These are phyloP conservation scores for Scutellaria minor DNA, from an alignment of 257 asterid genomes.

Conservation along the genomic window DNA sequence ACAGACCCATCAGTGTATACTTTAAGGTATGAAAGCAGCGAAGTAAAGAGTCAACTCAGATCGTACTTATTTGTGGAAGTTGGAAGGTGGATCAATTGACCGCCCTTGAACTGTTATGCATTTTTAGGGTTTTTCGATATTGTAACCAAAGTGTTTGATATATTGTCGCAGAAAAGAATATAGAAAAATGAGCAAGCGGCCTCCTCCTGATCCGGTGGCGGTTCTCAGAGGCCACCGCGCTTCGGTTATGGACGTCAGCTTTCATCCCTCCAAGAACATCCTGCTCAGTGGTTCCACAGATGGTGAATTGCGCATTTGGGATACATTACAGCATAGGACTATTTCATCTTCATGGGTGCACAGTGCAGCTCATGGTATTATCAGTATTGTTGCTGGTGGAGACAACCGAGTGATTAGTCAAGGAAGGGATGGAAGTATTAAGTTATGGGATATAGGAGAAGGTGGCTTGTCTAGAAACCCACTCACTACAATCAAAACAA, in stretches of 20 bases:
- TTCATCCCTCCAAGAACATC: slow-evolving; percentile 70
- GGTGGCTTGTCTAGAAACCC: slow-evolving; percentile 76
- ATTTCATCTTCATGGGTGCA: slow-evolving; percentile 88
- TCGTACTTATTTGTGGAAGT: neutral
- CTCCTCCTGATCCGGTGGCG: slow-evolving; percentile 89
- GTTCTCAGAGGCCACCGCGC: slow-evolving; percentile 97
- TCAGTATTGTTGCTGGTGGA: slow-evolving; percentile 63
- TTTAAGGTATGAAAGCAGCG: no score
- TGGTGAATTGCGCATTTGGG: slow-evolving; percentile 94
- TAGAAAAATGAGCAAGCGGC: slow-evolving; percentile 68
- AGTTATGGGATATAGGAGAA: slow-evolving; percentile 84
- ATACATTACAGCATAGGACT: slow-evolving; percentile 74
- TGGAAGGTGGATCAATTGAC: neutral
- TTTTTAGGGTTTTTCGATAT: neutral
- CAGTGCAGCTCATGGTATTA: slow-evolving; percentile 89
- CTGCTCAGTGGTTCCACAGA: slow-evolving; percentile 82
- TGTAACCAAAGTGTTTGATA: slow-evolving; percentile 47
- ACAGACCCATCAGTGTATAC: no score
- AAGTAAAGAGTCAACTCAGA: no score
- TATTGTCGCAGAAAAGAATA: slow-evolving; percentile 40
- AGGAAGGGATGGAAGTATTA: slow-evolving; percentile 91
- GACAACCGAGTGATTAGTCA: slow-evolving; percentile 76
- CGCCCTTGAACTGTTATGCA: neutral
- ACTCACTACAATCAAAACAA: slow-evolving; percentile 63
- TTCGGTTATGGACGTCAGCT: slow-evolving; percentile 78